Conservation (phyloP, 495 filamentous ascomycete species). For the Lophiostoma macrostomum region DNA sequence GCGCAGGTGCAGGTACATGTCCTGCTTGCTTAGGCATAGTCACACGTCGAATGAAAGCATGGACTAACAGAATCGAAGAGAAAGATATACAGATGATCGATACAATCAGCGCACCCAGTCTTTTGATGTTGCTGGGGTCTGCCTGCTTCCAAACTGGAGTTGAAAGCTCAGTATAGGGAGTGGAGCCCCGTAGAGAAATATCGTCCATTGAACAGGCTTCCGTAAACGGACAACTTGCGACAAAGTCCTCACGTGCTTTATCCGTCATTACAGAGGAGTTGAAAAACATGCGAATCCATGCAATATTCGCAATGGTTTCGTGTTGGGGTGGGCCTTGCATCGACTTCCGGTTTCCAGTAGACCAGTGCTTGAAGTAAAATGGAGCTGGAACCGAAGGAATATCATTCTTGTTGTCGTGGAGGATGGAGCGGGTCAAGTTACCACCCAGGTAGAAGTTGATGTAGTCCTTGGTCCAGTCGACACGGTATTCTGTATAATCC, state of each 20-base stretch:
- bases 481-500: conserved; percentile 41
- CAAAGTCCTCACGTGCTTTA: conserved; percentile 30
- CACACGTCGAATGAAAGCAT: conserved; percentile 25
- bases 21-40: conserved; percentile 19
- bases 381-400: conserved; percentile 37
- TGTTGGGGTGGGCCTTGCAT: conserved; percentile 41
- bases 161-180: conserved; percentile 30
- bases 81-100: conserved; percentile 29
- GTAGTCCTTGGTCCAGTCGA: conserved; percentile 43
- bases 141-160: conserved; percentile 33
- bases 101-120: conserved; percentile 30
- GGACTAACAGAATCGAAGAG: conserved; percentile 28
- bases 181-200: conserved; percentile 37
- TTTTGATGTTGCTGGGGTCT: conserved; percentile 9
- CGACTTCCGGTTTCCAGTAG: conserved; percentile 38
- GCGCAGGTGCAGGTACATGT: neutral
- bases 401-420: conserved; percentile 20
- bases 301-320: conserved; percentile 37
- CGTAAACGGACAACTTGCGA: conserved; percentile 28
- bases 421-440: conserved; percentile 29
- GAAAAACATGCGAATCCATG: conserved; percentile 45
- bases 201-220: conserved; percentile 42
- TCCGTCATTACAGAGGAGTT: conserved; percentile 41
- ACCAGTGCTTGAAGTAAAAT: conserved; percentile 45
- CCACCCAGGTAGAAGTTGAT: conserved; percentile 39